Conservation (phyloP, 495 filamentous ascomycete genomes). For the Neurospora sp. region DNA sequence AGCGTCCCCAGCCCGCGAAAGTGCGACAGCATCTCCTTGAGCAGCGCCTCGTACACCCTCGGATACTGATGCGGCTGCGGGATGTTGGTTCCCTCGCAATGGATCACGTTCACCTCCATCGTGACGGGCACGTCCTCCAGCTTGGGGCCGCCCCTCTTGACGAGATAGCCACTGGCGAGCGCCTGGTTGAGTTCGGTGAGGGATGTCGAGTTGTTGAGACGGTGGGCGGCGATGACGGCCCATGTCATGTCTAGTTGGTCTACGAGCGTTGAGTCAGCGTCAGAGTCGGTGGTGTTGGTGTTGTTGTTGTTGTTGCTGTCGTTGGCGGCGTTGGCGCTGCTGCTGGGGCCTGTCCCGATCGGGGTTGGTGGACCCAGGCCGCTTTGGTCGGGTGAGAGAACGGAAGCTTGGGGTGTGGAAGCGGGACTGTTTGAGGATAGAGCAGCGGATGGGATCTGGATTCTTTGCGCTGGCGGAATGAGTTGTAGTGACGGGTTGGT, state of each 20-base stretch:
- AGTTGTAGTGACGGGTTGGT: slow-evolving; percentile 56
- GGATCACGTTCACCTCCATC: slow-evolving; percentile 58
- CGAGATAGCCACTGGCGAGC: slow-evolving; percentile 62
- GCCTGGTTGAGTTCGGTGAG: slow-evolving; percentile 53
- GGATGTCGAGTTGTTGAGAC: slow-evolving; percentile 57
- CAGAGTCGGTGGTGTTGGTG: slow-evolving; percentile 35
- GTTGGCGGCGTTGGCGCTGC: neutral
- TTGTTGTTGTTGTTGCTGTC: neutral
- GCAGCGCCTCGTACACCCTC: slow-evolving; percentile 46
- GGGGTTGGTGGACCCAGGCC: slow-evolving; percentile 38
- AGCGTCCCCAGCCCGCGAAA: slow-evolving; percentile 69
- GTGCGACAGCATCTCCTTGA: slow-evolving; percentile 64
- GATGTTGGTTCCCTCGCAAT: slow-evolving; percentile 35
- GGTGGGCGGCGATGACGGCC: slow-evolving; percentile 62
- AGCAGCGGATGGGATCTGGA: slow-evolving; percentile 26
- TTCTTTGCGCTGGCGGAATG: slow-evolving; percentile 38
- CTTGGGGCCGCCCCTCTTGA: slow-evolving; percentile 58
- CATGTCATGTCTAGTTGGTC: slow-evolving; percentile 76
- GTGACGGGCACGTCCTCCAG: slow-evolving; percentile 52
- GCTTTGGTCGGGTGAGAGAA: slow-evolving; percentile 46
- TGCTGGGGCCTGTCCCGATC: slow-evolving; percentile 19
- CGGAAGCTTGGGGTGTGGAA: slow-evolving; percentile 46
- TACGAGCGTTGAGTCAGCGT: slow-evolving; percentile 63
- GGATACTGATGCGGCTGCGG: slow-evolving; percentile 11
- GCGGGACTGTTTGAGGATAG: slow-evolving; percentile 42